Conservation (phyloP, 768 basidiomycete species). For the Asterophora lycoperdoides region DNA sequence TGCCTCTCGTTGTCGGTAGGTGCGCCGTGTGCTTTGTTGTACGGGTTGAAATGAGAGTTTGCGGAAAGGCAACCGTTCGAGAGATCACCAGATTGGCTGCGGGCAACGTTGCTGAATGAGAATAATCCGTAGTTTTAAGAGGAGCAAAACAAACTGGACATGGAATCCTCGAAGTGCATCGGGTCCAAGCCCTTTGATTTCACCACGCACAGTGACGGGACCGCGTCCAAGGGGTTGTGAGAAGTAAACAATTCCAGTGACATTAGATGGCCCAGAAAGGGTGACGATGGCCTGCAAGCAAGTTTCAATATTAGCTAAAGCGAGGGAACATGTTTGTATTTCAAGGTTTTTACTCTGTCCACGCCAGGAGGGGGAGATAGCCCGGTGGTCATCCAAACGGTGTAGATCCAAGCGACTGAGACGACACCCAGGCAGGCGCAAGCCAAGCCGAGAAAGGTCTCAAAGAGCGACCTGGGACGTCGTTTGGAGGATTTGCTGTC, state of each 20-base stretch:
- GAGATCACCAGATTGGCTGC: slow-evolving; percentile 54
- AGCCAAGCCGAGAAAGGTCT: background rate
- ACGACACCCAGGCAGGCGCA: slow-evolving; percentile 5
- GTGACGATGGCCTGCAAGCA: slow-evolving; percentile 40
- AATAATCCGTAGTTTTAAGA: background rate
- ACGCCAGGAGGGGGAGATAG: background rate
- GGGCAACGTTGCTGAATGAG: background rate
- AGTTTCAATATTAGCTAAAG: too few relatives aligned
- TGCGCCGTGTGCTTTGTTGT: slow-evolving; percentile 60
- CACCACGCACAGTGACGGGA: slow-evolving; percentile 59
- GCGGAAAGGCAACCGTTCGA: slow-evolving; percentile 63
- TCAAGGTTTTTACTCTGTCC: slow-evolving; percentile 17
- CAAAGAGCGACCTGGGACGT: background rate
- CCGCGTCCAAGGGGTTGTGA: slow-evolving; percentile 45
- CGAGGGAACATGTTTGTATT: too few relatives aligned
- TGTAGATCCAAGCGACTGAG: slow-evolving; percentile 9
- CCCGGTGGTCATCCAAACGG: slow-evolving; percentile 6
- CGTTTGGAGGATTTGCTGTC: slow-evolving; percentile 1
- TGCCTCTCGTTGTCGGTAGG: slow-evolving; percentile 53
- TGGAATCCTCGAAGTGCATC: slow-evolving; percentile 70
- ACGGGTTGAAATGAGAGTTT: slow-evolving; percentile 77
- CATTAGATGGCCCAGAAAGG: slow-evolving; percentile 55
- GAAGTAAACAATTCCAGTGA: slow-evolving; percentile 65
- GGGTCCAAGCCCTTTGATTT: slow-evolving; percentile 55
- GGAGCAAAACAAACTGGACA: slow-evolving; percentile 55